Evolutionary conservation across 768 basidiomycete species (phyloP).

Genomic region (Rhodotorula babjevae): DNA sequence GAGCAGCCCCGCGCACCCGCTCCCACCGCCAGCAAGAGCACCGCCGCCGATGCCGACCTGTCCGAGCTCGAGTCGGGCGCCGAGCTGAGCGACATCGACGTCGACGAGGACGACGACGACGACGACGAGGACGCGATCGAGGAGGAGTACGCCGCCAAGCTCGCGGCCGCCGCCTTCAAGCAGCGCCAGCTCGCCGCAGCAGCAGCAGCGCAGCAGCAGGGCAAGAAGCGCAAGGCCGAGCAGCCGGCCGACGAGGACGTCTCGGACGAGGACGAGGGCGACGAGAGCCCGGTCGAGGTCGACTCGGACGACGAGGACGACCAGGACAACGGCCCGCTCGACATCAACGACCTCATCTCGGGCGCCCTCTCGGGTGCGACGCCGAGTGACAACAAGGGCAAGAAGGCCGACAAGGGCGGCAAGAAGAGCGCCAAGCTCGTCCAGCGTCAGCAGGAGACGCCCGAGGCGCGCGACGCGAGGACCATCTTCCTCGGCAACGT

Average conservation of each 20-base stretch:
- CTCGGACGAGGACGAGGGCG: conserved; percentile 44
- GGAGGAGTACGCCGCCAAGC: conserved; percentile 31
- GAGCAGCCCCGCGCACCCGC: background rate
- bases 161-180: conserved; percentile 28
- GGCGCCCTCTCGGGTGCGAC: conserved; percentile 40
- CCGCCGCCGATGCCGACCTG: conserved; percentile 24
- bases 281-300: conserved; percentile 39
- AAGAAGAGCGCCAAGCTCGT: conserved; percentile 40
- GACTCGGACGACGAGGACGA: conserved; percentile 45
- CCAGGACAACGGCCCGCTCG: conserved; percentile 43
- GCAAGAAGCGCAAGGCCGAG: conserved; percentile 35
- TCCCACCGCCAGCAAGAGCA: conserved; percentile 6
- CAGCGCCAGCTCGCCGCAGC: conserved; percentile 23
- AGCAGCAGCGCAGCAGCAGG: conserved; percentile 13
- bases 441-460: conserved; percentile 55
- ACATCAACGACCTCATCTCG: conserved; percentile 32
- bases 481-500: conserved; percentile 93
- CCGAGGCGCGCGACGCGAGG: conserved; percentile 66
- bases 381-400: conserved; percentile 38
- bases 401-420: conserved; percentile 46
- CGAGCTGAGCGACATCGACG: conserved; percentile 11
- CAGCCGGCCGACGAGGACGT: conserved; percentile 44
- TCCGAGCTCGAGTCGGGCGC: conserved; percentile 31
- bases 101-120: background rate
- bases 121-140: conserved; percentile 37